Evolutionary conservation across 2,329 filamentous ascomycete species (phyloP).

Genomic region (Eurotiales sp.): DNA sequence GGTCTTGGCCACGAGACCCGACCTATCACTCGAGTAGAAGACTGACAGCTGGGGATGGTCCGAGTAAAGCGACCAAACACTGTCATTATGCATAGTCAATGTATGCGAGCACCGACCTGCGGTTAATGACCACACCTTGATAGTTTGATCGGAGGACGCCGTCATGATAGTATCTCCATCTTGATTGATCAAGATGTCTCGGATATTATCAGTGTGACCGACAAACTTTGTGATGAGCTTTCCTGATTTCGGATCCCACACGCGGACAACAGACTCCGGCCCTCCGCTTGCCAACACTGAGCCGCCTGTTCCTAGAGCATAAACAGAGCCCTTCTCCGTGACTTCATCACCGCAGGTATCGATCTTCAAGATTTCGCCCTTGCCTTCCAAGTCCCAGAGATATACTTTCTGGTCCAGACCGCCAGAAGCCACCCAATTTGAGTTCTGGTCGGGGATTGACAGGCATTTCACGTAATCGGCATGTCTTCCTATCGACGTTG

Average conservation of each 20-base stretch:
- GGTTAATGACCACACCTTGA: slow-evolving; percentile 97
- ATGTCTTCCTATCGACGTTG: slow-evolving; percentile 83
- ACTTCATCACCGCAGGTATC: slow-evolving; percentile 72
- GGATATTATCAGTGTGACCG: slow-evolving; percentile 90
- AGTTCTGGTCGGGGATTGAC: slow-evolving; percentile 66
- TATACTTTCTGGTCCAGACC: slow-evolving; percentile 89
- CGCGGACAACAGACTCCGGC: slow-evolving; percentile 84
- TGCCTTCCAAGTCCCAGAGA: slow-evolving; percentile 88
- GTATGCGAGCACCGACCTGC: slow-evolving; percentile 97
- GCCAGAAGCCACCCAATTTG: slow-evolving; percentile 88
- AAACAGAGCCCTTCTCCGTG: slow-evolving; percentile 87
- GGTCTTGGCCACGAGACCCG: slow-evolving; percentile 92
- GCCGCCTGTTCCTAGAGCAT: slow-evolving; percentile 76
- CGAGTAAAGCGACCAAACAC: slow-evolving; percentile 93
- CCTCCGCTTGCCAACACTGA: slow-evolving; percentile 87
- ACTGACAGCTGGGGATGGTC: slow-evolving; percentile 78
- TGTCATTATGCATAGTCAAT: slow-evolving; percentile 97
- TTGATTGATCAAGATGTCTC: slow-evolving; percentile 84
- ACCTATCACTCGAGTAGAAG: slow-evolving; percentile 93
- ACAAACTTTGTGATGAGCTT: slow-evolving; percentile 94
- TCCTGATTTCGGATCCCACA: slow-evolving; percentile 88
- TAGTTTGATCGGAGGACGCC: slow-evolving; percentile 90
- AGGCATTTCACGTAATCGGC: slow-evolving; percentile 96
- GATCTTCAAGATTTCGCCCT: slow-evolving; percentile 81
- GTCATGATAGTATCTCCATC: slow-evolving; percentile 89